phyloP scores from a whole-genome alignment of 768 basidiomycete genomes.

The Lactarius quietus region DNA sequence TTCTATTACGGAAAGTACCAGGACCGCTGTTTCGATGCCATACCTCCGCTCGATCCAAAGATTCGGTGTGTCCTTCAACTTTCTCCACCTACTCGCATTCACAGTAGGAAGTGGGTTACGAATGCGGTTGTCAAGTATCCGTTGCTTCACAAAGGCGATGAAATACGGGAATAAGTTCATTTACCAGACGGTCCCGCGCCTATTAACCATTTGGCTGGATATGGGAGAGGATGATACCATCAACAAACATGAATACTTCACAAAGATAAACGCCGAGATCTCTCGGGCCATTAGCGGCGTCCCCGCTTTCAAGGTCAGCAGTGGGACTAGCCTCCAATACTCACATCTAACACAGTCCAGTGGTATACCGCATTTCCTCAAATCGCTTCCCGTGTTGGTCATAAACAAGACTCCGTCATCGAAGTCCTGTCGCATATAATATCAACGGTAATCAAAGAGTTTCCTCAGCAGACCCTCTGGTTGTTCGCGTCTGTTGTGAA shows the following conservation, averaged over 20 bases:
- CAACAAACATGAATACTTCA: slow-evolving; percentile 39
- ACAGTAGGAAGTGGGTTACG: slow-evolving; percentile 47
- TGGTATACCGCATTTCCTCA: slow-evolving; percentile 97
- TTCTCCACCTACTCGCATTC: background rate
- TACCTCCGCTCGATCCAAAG: slow-evolving; percentile 44
- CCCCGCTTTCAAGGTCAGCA: slow-evolving; percentile 74
- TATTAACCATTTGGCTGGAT: slow-evolving; percentile 94
- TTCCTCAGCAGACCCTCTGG: slow-evolving; percentile 93
- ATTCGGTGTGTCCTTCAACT: slow-evolving; percentile 38
- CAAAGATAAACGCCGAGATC: slow-evolving; percentile 55
- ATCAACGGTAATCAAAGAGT: slow-evolving; percentile 64
- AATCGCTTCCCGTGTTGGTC: slow-evolving; percentile 90
- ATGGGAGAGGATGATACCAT: slow-evolving; percentile 57
- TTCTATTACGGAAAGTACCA: slow-evolving; percentile 89
- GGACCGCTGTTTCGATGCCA: slow-evolving; percentile 65
- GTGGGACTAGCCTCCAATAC: background rate
- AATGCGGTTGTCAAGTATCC: slow-evolving; percentile 65
- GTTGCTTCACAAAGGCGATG: slow-evolving; percentile 67
- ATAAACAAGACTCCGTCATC: slow-evolving; percentile 60
- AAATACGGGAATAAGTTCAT: slow-evolving; percentile 88
- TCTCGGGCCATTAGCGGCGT: slow-evolving; percentile 52
- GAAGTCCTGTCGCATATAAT: slow-evolving; percentile 63
- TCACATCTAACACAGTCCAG: slow-evolving; percentile 39
- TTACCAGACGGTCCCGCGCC: slow-evolving; percentile 91
- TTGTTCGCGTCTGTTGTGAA: slow-evolving; percentile 85